Conservation (phyloP, 2,329 filamentous ascomycete species). For the Ophiostoma quercus region DNA sequence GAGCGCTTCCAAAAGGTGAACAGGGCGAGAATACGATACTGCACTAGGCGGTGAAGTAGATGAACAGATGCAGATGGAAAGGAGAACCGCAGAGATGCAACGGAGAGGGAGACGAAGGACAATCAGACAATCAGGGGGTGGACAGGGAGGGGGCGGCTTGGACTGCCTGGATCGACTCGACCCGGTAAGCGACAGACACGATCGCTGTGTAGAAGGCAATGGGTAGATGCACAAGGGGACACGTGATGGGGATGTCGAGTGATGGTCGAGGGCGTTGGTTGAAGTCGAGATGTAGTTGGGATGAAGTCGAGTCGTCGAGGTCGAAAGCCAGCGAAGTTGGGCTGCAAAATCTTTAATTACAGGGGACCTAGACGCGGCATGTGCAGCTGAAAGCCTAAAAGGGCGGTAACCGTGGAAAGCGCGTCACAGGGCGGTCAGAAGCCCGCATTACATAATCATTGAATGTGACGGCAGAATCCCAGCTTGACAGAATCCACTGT, state of each 20-base stretch:
- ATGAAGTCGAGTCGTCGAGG: background rate
- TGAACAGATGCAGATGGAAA: background rate
- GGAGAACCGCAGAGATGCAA: background rate
- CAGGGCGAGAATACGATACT: conserved; percentile 10
- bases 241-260: background rate
- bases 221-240: background rate
- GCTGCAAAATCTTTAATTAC: background rate
- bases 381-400: background rate
- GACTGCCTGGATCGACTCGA: conserved; percentile 13
- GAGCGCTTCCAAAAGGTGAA: conserved; percentile 1
- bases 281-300: no score
- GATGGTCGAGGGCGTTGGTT: background rate
- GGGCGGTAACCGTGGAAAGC: background rate
- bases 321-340: background rate
- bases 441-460: background rate
- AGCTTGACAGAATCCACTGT: conserved; percentile 16
- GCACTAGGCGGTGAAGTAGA: background rate
- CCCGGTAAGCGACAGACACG: background rate
- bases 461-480: conserved; percentile 17
- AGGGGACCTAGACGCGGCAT: background rate
- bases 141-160: background rate
- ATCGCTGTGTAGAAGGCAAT: background rate
- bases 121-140: background rate
- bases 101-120: background rate
- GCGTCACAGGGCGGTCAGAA: conserved; percentile 10